Conservation (phyloP, 768 basidiomycete species). For the Gelatoporia subvermispora region DNA sequence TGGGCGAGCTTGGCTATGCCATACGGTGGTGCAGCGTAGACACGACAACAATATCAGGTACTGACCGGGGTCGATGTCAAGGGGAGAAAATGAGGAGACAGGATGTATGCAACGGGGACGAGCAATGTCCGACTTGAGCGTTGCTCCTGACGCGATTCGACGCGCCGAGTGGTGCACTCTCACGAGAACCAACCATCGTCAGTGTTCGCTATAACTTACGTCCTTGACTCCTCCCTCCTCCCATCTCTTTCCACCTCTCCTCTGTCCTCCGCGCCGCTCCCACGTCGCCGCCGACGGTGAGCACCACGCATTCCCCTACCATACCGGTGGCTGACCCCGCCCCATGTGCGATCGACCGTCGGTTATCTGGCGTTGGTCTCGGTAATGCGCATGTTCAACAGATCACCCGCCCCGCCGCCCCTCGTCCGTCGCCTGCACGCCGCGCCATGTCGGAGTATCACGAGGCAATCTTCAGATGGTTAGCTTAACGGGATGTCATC, state of each 20-base stretch:
- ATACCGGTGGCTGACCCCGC: neutral
- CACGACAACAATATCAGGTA: no score
- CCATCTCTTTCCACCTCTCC: conserved; percentile 8
- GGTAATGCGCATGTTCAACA: no score
- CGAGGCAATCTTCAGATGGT: conserved; percentile 17
- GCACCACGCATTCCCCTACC: neutral
- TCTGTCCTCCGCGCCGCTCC: conserved; percentile 9
- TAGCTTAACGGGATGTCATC: neutral
- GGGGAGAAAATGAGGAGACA: no score
- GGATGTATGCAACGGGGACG: neutral
- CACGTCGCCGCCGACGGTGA: conserved; percentile 7
- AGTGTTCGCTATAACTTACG: conserved; percentile 1
- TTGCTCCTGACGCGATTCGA: neutral
- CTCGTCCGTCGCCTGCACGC: conserved; percentile 1
- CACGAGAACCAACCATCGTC: conserved; percentile 8
- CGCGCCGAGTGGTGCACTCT: conserved; percentile 4
- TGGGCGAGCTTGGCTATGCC: no score
- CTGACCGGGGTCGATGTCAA: no score
- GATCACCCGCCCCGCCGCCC: no score
- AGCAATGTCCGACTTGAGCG: neutral
- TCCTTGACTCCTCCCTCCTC: conserved; percentile 1
- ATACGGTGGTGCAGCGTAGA: no score
- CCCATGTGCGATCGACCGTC: neutral
- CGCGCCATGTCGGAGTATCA: conserved; percentile 22
- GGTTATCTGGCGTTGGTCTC: conserved; percentile 4